Evolutionary conservation across 495 filamentous ascomycete species (phyloP), one percentile per base, ranked within the genome.

Genomic region (Xeromyces bisporus): DNA sequence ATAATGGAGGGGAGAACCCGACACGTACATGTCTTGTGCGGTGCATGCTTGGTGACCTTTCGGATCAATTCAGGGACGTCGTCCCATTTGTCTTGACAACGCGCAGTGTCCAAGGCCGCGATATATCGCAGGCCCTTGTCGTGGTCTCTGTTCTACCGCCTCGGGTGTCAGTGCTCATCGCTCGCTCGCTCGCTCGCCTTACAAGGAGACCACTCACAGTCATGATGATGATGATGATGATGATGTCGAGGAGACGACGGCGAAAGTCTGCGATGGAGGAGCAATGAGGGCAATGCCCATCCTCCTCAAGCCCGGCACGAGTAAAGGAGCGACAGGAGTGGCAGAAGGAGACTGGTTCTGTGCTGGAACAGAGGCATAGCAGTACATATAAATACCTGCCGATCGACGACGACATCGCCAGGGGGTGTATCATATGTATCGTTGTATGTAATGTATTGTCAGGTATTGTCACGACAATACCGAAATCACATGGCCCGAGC

Each of bases 1-100:
- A n/a, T 12, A 29, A 16, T 6, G n/a, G 18, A 0, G 23, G 24
- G n/a, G 29, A 25, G 16, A 28, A 29, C 18, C 14, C 15, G 11
- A 30, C 11, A 38, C 42, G 36, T 75, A 94, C 89, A 94, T 49
- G 67, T 68, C 44, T 78, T 73, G 18, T 86, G 73, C 27, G 84
- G 77, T 37, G 84, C 82, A 68, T 96, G 87, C 46, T 96, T 94
- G 43, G 72, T 77, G 37, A 94, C 69, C 56, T 97, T 96, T 41
- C 84, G 71, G 41, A 80, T 72, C 37, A 93, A 62, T 56, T 94
- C 89, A 17, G 78, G 79, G n/a, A 94, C 67, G 17, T 79, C 79
- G 37, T 80, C 67, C 89, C 89, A 97, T 44, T 69, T 74, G 17
- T 81, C 83, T 45, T 86, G 72, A 47, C 80, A 89, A 35, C 89